phyloP scores from a whole-genome alignment of 441 rosid genomes.

The Arabidopsis hybrid region DNA sequence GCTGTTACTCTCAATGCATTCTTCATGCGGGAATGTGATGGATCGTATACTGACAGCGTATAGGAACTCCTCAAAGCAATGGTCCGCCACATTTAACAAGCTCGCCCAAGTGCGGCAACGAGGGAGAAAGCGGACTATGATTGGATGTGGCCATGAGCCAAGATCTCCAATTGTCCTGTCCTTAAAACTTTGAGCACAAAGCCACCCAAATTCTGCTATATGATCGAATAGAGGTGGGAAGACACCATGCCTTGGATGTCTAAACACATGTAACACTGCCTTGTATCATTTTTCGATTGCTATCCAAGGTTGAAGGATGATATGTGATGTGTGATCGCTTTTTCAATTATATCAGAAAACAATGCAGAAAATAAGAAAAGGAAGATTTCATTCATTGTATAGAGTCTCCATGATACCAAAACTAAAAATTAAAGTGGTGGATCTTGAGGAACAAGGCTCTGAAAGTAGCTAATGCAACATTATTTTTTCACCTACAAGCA shows the following conservation, averaged over 20 bases:
- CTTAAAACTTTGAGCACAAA: conserved; percentile 10
- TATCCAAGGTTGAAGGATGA: too few species aligned
- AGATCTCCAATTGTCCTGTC: conserved; percentile 4
- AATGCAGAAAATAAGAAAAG: too few species aligned
- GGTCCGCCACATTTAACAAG: conserved; percentile 94
- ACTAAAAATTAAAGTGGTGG: conserved; percentile 5
- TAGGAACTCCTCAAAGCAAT: conserved; percentile 92
- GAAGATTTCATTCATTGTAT: neutral
- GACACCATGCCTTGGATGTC: neutral
- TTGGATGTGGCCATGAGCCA: conserved; percentile 63
- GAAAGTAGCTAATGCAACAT: neutral
- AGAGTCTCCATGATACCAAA: neutral
- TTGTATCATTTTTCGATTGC: neutral
- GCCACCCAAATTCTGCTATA: neutral
- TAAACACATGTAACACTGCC: neutral
- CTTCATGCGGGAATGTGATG: conserved; percentile 98
- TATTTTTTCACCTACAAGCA: conserved; percentile 43
- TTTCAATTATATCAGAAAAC: too few species aligned
- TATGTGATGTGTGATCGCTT: too few species aligned
- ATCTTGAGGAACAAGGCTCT: neutral
- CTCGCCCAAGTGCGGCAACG: conserved; percentile 94
- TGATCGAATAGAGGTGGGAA: conserved; percentile 6
- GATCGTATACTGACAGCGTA: conserved; percentile 77
- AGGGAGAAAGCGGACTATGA: conserved; percentile 93
- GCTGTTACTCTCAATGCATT: conserved; percentile 91